Conservation (phyloP, 2,329 filamentous ascomycete species). For the Talaromyces marneffei region DNA sequence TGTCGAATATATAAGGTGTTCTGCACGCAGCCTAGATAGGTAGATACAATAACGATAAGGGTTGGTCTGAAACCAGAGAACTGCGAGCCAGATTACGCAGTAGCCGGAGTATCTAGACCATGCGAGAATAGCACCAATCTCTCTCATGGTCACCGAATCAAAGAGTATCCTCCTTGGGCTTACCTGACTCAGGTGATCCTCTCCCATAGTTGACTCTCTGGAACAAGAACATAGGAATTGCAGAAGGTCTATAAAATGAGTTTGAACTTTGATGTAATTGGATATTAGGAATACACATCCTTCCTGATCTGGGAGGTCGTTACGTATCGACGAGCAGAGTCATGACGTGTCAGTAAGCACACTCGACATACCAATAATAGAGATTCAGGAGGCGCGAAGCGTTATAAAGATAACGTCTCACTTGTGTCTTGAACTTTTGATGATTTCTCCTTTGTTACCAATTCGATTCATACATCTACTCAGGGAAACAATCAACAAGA, state of each 20-base stretch:
- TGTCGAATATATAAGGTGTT: neutral
- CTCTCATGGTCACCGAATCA: neutral
- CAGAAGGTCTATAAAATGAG: neutral
- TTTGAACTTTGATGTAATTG: neutral
- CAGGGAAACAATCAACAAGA: neutral
- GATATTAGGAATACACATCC: neutral
- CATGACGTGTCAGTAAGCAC: slow-evolving; percentile 2
- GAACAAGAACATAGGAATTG: neutral
- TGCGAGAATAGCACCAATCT: neutral
- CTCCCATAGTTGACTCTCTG: neutral
- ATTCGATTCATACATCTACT: neutral
- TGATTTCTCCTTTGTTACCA: no score
- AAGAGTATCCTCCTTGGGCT: neutral
- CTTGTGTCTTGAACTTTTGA: neutral
- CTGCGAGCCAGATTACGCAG: neutral
- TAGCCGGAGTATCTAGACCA: neutral
- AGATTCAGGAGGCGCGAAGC: no score
- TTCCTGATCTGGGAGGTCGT: neutral
- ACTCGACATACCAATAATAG: no score
- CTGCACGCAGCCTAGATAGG: neutral
- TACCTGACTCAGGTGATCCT: neutral
- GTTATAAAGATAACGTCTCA: neutral
- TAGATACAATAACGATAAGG: neutral
- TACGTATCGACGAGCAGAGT: neutral
- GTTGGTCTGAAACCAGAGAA: neutral